phyloP scores from a whole-genome alignment of 768 basidiomycete species.

The Amanita rubescens region DNA sequence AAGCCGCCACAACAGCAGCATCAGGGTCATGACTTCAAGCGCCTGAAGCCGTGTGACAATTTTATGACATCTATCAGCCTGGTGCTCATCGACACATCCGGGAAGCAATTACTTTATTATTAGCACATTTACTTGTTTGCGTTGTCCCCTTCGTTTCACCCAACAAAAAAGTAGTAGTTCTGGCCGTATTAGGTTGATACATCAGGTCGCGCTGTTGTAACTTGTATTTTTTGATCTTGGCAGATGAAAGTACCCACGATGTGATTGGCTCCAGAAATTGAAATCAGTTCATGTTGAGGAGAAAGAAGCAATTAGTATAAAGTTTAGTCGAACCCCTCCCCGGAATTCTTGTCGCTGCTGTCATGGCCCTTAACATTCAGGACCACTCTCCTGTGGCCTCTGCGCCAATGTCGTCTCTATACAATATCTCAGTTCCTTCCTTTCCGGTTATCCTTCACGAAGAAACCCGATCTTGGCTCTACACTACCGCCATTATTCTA shows the following conservation, averaged over 20 bases:
- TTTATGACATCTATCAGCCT: too few species aligned
- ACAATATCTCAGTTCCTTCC: conserved; percentile 41
- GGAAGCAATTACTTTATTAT: too few species aligned
- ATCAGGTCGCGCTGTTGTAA: too few species aligned
- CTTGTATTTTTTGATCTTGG: too few species aligned
- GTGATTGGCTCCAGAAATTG: conserved; percentile 33
- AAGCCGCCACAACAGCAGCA: too few species aligned
- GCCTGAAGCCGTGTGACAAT: background rate
- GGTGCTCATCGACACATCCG: too few species aligned
- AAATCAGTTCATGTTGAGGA: conserved; percentile 29
- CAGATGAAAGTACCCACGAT: background rate
- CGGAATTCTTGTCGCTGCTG: conserved; percentile 20
- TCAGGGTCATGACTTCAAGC: background rate
- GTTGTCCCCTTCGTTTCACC: too few species aligned
- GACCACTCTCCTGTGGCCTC: conserved; percentile 31
- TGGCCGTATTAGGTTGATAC: too few species aligned
- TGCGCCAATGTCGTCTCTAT: conserved; percentile 39
- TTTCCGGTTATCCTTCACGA: conserved; percentile 31
- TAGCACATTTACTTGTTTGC: too few species aligned
- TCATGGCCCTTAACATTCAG: conserved; percentile 27
- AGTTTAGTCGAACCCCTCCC: conserved; percentile 9
- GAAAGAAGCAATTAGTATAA: conserved; percentile 1
- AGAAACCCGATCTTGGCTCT: conserved; percentile 45
- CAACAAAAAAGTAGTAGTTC: too few species aligned
- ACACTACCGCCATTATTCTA: conserved; percentile 63